These are phyloP conservation scores for Metschnikowia continentalis DNA, from an alignment of 805 yeast genomes.

Conservation along the genomic window DNA sequence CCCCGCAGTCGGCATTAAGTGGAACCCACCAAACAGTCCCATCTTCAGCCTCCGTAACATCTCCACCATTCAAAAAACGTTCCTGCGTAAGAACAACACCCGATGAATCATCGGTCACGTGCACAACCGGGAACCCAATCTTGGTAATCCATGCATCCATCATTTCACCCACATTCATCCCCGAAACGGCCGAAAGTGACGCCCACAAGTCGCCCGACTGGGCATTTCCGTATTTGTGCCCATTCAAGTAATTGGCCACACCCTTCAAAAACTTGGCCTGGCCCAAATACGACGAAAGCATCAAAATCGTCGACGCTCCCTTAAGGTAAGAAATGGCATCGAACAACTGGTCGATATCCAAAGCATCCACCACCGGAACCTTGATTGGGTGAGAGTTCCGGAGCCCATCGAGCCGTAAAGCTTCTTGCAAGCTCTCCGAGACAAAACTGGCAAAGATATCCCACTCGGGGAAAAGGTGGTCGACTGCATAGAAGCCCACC, in stretches of 20 bases:
- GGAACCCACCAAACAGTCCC: slow-evolving; percentile 59
- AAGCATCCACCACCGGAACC: slow-evolving; percentile 74
- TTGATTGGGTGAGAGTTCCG: slow-evolving; percentile 75
- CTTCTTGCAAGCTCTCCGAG: slow-evolving; percentile 47
- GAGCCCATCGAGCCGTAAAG: slow-evolving; percentile 53
- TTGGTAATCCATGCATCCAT: slow-evolving; percentile 72
- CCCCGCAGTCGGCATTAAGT: slow-evolving; percentile 23
- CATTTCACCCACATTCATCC: slow-evolving; percentile 52
- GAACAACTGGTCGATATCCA: slow-evolving; percentile 76
- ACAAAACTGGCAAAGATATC: slow-evolving; percentile 60
- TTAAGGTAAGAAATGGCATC: slow-evolving; percentile 78
- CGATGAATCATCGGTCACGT: slow-evolving; percentile 37
- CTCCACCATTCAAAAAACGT: slow-evolving; percentile 63
- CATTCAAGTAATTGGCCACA: slow-evolving; percentile 62
- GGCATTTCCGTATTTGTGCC: slow-evolving; percentile 65
- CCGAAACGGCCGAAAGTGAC: slow-evolving; percentile 58
- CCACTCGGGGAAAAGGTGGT: slow-evolving; percentile 75
- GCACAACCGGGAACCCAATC: slow-evolving; percentile 69
- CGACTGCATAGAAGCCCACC: slow-evolving; percentile 70
- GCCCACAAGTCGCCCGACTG: slow-evolving; percentile 71
- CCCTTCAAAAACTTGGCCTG: slow-evolving; percentile 67
- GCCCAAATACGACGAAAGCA: slow-evolving; percentile 72
- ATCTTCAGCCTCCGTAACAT: slow-evolving; percentile 54
- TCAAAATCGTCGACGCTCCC: slow-evolving; percentile 74
- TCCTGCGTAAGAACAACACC: slow-evolving; percentile 46